Evolutionary conservation across 768 basidiomycete genomes (phyloP).

Genomic region (Macrolepiota fuliginosa): DNA sequence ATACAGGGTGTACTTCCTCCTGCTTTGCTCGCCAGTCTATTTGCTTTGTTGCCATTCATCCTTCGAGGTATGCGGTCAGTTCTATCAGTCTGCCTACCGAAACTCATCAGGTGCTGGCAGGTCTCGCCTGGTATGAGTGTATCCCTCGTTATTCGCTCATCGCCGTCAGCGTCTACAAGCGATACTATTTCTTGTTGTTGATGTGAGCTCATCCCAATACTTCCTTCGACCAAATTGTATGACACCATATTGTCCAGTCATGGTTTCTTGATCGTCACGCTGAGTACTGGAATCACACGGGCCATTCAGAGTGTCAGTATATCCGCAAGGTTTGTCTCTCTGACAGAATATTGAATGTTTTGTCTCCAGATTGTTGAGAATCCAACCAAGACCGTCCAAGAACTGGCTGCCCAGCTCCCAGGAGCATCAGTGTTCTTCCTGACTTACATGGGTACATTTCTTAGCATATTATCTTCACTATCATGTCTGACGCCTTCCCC

Average conservation of each 20-base stretch:
- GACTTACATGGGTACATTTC: slow-evolving; percentile 47
- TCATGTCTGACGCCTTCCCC: background rate
- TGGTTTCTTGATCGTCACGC: slow-evolving; percentile 70
- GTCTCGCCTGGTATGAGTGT: slow-evolving; percentile 65
- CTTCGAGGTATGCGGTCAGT: slow-evolving; percentile 42
- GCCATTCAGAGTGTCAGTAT: slow-evolving; percentile 21
- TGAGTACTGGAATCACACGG: slow-evolving; percentile 55
- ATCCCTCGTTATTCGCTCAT: slow-evolving; percentile 67
- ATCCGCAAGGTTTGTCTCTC: background rate
- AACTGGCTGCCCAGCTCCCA: slow-evolving; percentile 50
- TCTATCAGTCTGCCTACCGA: background rate
- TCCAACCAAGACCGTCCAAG: slow-evolving; percentile 40
- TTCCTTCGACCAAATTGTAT: background rate
- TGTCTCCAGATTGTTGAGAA: slow-evolving; percentile 34
- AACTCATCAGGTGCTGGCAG: slow-evolving; percentile 22
- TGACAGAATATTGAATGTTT: background rate
- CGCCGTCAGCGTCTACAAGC: slow-evolving; percentile 67
- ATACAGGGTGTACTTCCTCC: slow-evolving; percentile 70
- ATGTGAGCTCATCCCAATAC: slow-evolving; percentile 31
- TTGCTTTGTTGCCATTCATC: slow-evolving; percentile 58
- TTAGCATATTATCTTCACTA: background rate
- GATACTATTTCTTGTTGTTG: slow-evolving; percentile 69
- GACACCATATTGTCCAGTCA: slow-evolving; percentile 34
- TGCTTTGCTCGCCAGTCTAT: slow-evolving; percentile 56
- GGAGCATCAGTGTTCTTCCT: slow-evolving; percentile 61